Evolutionary conservation across 179 eudicot genomes (phyloP).

Genomic region (Corrigiola litoralis): DNA sequence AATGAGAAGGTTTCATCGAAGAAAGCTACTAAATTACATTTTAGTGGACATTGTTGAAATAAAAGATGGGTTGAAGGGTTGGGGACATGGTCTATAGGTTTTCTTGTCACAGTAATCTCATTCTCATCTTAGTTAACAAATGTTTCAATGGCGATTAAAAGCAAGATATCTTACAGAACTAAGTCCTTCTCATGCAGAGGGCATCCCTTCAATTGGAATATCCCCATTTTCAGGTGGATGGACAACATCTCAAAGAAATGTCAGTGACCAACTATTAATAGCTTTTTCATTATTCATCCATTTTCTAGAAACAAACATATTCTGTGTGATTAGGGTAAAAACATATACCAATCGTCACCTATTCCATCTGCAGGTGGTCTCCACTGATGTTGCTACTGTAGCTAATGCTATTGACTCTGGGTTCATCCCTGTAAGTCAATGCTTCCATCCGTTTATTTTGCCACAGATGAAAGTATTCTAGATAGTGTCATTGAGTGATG

Average conservation of each 20-base stretch:
- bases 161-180: not conserved
- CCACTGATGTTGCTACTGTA: constrained; percentile 58
- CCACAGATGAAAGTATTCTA: not conserved
- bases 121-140: not conserved
- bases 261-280: constrained; percentile 29
- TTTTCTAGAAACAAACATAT: not conserved
- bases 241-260: constrained; percentile 80
- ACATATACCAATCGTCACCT: not conserved
- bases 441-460: not conserved
- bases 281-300: no score
- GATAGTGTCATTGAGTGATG: no score
- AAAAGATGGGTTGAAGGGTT: no score
- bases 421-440: constrained; percentile 72
- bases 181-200: constrained; percentile 55
- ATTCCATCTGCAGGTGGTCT: constrained; percentile 53
- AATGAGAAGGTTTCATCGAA: no score
- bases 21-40: no score
- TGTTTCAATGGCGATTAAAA: not conserved
- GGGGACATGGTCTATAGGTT: no score
- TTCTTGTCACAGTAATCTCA: not conserved
- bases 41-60: no score
- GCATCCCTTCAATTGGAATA: constrained; percentile 86
- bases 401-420: constrained; percentile 67
- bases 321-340: not conserved
- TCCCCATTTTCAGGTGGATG: constrained; percentile 99